Conservation (phyloP, 2,329 filamentous ascomycete species). For the Aspergillus sergii region DNA sequence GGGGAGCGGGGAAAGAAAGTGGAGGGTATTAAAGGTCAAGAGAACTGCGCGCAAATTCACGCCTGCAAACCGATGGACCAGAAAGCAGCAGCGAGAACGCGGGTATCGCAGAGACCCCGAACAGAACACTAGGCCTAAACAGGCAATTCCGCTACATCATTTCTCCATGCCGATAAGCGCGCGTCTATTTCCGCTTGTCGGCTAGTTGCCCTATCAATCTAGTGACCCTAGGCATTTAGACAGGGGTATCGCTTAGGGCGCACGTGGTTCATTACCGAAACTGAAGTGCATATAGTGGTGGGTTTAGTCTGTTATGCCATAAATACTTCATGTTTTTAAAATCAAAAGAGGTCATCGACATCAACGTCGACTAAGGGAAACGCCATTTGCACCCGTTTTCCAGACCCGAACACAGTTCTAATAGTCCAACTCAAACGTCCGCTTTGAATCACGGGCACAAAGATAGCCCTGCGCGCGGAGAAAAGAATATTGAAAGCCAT, state of each 20-base stretch:
- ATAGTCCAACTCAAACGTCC: conserved; percentile 41
- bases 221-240: conserved; percentile 4
- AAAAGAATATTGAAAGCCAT: conserved; percentile 44
- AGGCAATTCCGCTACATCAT: conserved; percentile 30
- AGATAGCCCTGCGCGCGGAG: conserved; percentile 29
- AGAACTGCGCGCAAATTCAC: conserved; percentile 34
- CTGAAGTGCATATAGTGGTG: background rate
- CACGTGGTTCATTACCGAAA: conserved; percentile 5
- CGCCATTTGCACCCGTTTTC: conserved; percentile 48
- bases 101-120: conserved; percentile 45
- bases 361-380: conserved; percentile 37
- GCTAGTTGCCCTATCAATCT: conserved; percentile 9
- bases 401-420: conserved; percentile 48
- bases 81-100: conserved; percentile 34
- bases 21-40: conserved; percentile 21
- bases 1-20: conserved; percentile 19
- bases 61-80: conserved; percentile 31
- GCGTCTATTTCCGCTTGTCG: conserved; percentile 15
- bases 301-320: conserved; percentile 29
- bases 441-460: conserved; percentile 28
- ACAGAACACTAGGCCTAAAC: conserved; percentile 36
- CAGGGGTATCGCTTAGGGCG: conserved; percentile 10
- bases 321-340: conserved; percentile 36
- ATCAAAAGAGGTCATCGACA: conserved; percentile 33
- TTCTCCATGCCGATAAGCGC: conserved; percentile 31